Base-by-base conservation (phyloP, 1,284 basidiomycete species). In the Puccinia horiana region DNA sequence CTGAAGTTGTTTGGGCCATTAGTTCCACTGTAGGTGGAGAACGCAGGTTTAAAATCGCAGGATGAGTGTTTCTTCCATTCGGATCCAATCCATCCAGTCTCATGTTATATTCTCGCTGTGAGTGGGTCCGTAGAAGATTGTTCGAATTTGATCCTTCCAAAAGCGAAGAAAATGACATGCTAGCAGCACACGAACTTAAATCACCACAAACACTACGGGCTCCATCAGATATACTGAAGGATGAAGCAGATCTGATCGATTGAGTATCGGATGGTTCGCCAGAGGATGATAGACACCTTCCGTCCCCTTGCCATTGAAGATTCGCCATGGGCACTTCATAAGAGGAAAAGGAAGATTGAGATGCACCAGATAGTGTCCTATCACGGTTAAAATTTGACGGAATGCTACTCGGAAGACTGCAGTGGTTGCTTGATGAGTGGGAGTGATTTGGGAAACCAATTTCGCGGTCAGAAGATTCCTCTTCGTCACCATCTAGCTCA, bases 1-100 rank as follows among this genome's bases (percentile, higher is more conserved):
- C 37, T 9, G 74, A 76, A 12, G 40, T 76, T 18, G 58, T 76
- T 23, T 76, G 54, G n/a, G 74, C 74, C 9, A 76, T 5, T n/a
- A 76, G 40, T 18, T 56, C 49, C 20, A 20, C 14, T n/a, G 32
- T n/a, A 32, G 35, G 26, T 26, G 44, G 52, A 0, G 8, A 26
- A 54, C 32, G 32, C 16, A 29, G 47, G 1, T 52, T 44, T 1
- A 23, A 52, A 16, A 23, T 52, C 12, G 23, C n/a, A 73, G 47
- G 6, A 5, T 1, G 18, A 70, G 42, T n/a, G n/a, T 49, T 47
- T 29, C 16, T 18, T n/a, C 18, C 69, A 35, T 18, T 47, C 69
- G 49, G n/a, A 70, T 49, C 47, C 20, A 70, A 26, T 37, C 40
- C 72, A 35, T n/a, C 35, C 3, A 74, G 49, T 49, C 44, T 16